phyloP scores from a whole-genome alignment of 495 filamentous ascomycete species.

The Aspergillus coremiiformis region DNA sequence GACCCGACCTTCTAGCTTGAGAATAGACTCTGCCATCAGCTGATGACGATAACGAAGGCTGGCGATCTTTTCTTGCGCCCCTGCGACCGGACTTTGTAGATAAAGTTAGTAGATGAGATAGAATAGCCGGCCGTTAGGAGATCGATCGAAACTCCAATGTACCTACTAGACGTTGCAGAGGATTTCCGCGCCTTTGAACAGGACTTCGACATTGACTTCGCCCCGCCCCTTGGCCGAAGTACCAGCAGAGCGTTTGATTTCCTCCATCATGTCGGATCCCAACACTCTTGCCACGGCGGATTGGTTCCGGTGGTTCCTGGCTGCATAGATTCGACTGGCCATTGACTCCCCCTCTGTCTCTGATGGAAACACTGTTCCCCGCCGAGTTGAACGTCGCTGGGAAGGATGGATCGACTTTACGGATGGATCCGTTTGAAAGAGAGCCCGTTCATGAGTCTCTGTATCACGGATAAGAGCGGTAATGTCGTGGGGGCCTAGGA shows the following conservation, averaged over 20 bases:
- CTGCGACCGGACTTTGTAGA: constrained; percentile 60
- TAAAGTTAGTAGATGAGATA: neutral
- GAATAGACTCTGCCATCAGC: constrained; percentile 65
- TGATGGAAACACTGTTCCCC: constrained; percentile 39
- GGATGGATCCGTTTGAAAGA: constrained; percentile 82
- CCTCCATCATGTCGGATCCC: constrained; percentile 77
- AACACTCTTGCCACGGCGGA: constrained; percentile 87
- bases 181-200: constrained; percentile 85
- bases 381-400: constrained; percentile 38
- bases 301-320: constrained; percentile 57
- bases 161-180: constrained; percentile 78
- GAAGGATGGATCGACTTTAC: constrained; percentile 28
- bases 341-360: constrained; percentile 39
- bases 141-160: neutral
- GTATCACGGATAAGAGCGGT: constrained; percentile 92
- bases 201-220: constrained; percentile 79
- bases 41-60: constrained; percentile 63
- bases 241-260: constrained; percentile 57
- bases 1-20: constrained; percentile 70
- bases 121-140: too few relatives aligned
- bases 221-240: constrained; percentile 39
- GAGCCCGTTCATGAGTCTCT: constrained; percentile 86
- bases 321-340: constrained; percentile 44
- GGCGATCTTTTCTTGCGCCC: constrained; percentile 71
- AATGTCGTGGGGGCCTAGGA: constrained; percentile 82